Evolutionary conservation across 208 protist genomes (phyloP), one percentile per base, ranked within the genome.

Genomic region (Herpetomonas muscarum): DNA sequence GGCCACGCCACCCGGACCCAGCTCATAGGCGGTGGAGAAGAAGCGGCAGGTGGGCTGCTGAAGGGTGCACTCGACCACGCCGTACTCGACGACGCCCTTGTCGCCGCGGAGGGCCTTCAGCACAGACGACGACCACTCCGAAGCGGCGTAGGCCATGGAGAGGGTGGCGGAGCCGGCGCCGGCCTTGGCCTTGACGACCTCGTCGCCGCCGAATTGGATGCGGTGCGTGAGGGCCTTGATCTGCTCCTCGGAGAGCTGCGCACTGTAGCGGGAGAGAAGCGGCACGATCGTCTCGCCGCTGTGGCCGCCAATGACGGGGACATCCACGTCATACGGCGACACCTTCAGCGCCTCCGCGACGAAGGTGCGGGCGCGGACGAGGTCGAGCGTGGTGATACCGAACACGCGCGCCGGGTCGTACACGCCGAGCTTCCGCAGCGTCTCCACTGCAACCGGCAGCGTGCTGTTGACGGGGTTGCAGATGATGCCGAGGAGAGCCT

Each of bases 391-490:
- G 29, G 96, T 97, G 28, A 98, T 78, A 39, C 96, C 96, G 63
- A 96, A 96, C 2, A 98, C 65, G 15, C 75, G 70, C 3, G 62
- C 67, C 13, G 85, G 81, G 64, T 96, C 76, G 76, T 91, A 97
- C 10, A 86, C 80, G 57, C 88, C 86, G 41, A 65, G 42, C 79
- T 87, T 88, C 47, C 92, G 91, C 49, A 96, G 72, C 36, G 84
- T 81, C 75, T 98, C 96, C 3, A 89, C 89, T 10, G 81, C 90
- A 48, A 98, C 92, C 24, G 96, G 94, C 29, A 98, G 90, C 19
- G 88, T 97, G 65, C 90, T 96, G 84, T 98, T 98, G 51, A 98
- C 88, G 32, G 96, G 96, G 79, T 98, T 98, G 39, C 75, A 83
- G 54, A 97, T 91, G 71, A 98, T 79, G 51, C 76, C 79, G 49